Base-by-base conservation (phyloP, 345 rosid species). In the Iberis pinnata region DNA sequence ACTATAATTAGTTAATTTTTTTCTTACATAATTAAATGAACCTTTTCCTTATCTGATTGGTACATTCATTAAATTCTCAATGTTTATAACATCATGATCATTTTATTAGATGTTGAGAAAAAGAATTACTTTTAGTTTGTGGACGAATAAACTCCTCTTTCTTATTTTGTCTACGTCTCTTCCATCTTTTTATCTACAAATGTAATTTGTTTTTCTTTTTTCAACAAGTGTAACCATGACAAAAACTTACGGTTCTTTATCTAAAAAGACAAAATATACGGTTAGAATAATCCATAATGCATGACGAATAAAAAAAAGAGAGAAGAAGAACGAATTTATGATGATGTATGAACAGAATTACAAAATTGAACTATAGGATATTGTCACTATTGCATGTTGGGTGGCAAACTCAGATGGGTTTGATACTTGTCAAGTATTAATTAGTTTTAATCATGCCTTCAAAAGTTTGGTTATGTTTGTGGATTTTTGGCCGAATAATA, bases 371-470 rank as follows among this genome's bases (percentile, higher is more conserved):
- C 5, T 15, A 13, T 26, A 26, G 37, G 27, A 48, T 60, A 42
- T 35, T 18, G 45, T 49, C 20, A 58, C 49, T 49, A 25, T 48
- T 65, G 64, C 64, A 65, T 65, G 58, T 65, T n/a, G 69, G 13
- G 18, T 58, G 49, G 13, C 18, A 19, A 49, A 49, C 26, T 56
- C 12, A 57, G 25, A 35, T 45, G 53, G 43, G 53, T 46, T 58
- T 58, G 53, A 47, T 58, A 47, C 27, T 47, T 58, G 46, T 58
- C 53, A 57, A 36, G 35, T n/a, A 52, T 57, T 57, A 6, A 6
- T 48, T 7, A 9, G 5, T 7, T 29, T 29, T 55, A 12, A 39
- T 55, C 44, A 31, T 35, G 63, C 31, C 49, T 56, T 64, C 27
- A 26, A 41, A 36, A 43, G 64, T 57, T 65, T 2, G 53, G 64